These are phyloP conservation scores for Aspergillus pseudoglaucus DNA, from an alignment of 2,329 filamentous ascomycete genomes.

Conservation along the genomic window DNA sequence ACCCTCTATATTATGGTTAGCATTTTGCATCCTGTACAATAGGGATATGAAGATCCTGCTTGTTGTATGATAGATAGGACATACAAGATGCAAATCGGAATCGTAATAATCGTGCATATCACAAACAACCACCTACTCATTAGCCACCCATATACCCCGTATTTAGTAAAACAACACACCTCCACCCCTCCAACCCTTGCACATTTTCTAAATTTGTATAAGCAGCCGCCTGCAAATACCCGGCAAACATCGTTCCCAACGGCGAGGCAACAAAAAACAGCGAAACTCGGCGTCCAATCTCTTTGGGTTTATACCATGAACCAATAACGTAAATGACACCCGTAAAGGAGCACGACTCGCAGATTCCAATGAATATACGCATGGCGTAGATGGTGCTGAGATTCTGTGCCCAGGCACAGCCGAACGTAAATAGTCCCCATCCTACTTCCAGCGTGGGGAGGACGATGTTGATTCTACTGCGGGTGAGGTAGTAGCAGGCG, in stretches of 20 bases:
- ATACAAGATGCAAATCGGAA: slow-evolving; percentile 12
- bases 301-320: slow-evolving; percentile 12
- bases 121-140: slow-evolving; percentile 25
- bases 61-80: neutral
- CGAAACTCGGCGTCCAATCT: slow-evolving; percentile 25
- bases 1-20: slow-evolving; percentile 3
- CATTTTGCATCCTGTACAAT: neutral
- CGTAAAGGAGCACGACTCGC: neutral
- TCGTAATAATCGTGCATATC: slow-evolving; percentile 19
- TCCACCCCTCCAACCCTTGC: slow-evolving; percentile 12
- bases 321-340: slow-evolving; percentile 6
- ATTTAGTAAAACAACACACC: too few species aligned
- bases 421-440: slow-evolving; percentile 20
- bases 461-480: slow-evolving; percentile 17
- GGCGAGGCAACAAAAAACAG: slow-evolving; percentile 27
- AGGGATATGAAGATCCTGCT: neutral
- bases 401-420: slow-evolving; percentile 13
- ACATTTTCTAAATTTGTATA: slow-evolving; percentile 25
- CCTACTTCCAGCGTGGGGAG: slow-evolving; percentile 16
- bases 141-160: neutral
- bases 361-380: slow-evolving; percentile 12
- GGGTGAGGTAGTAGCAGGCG: slow-evolving; percentile 33
- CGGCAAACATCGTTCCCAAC: slow-evolving; percentile 28
- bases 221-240: slow-evolving; percentile 27
- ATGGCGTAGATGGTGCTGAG: slow-evolving; percentile 31